Evolutionary conservation across 352 stramenopile genomes (phyloP).

Genomic region (Phytophthora foliorum): DNA sequence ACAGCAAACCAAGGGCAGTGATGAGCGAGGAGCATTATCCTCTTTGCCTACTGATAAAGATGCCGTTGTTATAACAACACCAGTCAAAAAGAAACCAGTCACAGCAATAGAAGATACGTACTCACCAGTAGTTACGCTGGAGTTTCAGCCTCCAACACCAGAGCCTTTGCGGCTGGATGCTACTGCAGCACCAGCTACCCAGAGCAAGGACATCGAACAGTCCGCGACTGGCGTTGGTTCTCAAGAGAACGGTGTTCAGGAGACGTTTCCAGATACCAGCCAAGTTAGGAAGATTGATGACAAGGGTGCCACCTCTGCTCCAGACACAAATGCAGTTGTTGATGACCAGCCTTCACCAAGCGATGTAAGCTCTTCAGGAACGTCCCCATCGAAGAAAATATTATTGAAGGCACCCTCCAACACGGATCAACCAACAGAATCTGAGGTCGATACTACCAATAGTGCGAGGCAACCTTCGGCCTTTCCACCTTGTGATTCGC

Average conservation of each 20-base stretch:
- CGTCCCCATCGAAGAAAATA: not conserved
- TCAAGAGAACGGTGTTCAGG: not conserved
- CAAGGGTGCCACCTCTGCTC: not conserved
- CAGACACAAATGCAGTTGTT: not conserved
- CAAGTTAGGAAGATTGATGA: not conserved
- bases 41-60: slow-evolving; percentile 5
- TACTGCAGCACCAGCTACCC: not conserved
- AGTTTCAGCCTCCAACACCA: not conserved
- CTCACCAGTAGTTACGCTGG: slow-evolving; percentile 4
- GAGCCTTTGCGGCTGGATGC: slow-evolving; percentile 5
- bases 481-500: not conserved
- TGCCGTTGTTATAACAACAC: slow-evolving; percentile 19
- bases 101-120: slow-evolving; percentile 5
- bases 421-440: slow-evolving; percentile 5
- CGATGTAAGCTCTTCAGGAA: not conserved
- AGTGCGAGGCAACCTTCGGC: not conserved
- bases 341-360: not conserved
- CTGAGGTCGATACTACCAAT: not conserved
- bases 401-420: not conserved
- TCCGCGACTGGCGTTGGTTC: slow-evolving; percentile 1
- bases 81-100: slow-evolving; percentile 20
- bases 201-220: not conserved
- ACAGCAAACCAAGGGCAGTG: not conserved
- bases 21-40: not conserved
- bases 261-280: not conserved